phyloP scores from a whole-genome alignment of 2,329 filamentous ascomycete genomes.

The Thermoascus crustaceus region DNA sequence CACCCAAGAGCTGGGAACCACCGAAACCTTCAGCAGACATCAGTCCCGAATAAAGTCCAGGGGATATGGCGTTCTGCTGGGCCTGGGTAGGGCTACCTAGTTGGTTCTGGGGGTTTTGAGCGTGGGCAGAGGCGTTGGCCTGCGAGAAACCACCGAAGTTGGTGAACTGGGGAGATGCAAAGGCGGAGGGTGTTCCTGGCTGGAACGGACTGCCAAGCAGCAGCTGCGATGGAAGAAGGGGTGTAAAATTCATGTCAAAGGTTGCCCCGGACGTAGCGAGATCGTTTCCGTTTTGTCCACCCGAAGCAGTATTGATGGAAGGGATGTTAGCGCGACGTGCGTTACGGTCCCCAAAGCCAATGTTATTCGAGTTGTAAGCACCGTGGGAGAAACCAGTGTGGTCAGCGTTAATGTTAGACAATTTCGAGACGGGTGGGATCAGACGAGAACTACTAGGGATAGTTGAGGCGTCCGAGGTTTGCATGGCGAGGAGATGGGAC shows the following conservation, averaged over 20 bases:
- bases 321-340: slow-evolving; percentile 76
- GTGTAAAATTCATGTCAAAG: slow-evolving; percentile 98
- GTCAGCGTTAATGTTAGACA: slow-evolving; percentile 59
- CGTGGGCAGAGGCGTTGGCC: slow-evolving; percentile 44
- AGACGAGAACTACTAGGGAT: slow-evolving; percentile 55
- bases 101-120: slow-evolving; percentile 51
- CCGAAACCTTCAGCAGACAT: slow-evolving; percentile 80
- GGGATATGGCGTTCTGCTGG: slow-evolving; percentile 59
- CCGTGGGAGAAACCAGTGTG: slow-evolving; percentile 89
- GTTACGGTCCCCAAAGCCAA: slow-evolving; percentile 78
- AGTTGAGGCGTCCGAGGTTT: slow-evolving; percentile 64
- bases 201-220: slow-evolving; percentile 95
- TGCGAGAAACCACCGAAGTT: slow-evolving; percentile 70
- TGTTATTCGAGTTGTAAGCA: slow-evolving; percentile 76
- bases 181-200: slow-evolving; percentile 82
- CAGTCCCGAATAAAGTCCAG: slow-evolving; percentile 74
- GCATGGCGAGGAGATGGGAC: slow-evolving; percentile 83
- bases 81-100: slow-evolving; percentile 68
- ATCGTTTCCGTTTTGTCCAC: slow-evolving; percentile 55
- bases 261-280: slow-evolving; percentile 80
- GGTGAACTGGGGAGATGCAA: slow-evolving; percentile 86
- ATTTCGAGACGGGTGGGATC: slow-evolving; percentile 65
- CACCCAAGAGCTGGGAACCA: slow-evolving; percentile 68
- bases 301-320: slow-evolving; percentile 76
- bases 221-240: slow-evolving; percentile 86